Evolutionary conservation across 2,329 filamentous ascomycete genomes (phyloP), one percentile per base, ranked within the genome.

Genomic region (Colletotrichum euphorbiae): DNA sequence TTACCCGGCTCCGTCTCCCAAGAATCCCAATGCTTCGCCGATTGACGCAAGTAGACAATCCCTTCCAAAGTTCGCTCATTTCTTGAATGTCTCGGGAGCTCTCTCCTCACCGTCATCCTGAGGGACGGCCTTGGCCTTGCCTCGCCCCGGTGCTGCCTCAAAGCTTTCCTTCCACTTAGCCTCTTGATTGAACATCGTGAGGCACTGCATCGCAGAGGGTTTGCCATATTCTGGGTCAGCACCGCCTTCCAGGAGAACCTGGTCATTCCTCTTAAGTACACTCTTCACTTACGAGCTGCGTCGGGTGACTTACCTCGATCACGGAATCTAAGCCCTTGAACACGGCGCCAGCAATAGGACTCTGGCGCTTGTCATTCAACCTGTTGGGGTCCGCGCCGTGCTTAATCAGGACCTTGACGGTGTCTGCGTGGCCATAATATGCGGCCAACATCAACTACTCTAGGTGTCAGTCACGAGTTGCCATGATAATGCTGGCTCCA

Each of bases 311-410:
- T 68, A 87, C 84, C 75, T 87, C 85, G 8, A 93, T 84, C 4
- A 93, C 87, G 4, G 85, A 86, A 63, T 86, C 84, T 73, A 91
- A 89, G 8, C 87, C 87, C 77, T 93, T 93, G 77, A 93, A 93
- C 6, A 93, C 88, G 0, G 90, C 90, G 0, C 91, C 91, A 0
- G 90, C 90, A 3, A 93, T 80, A 0, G 89, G 88, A 70, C 89
- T 91, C 77, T 93, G 91, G 0, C 88, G 88, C 51, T 86, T 80
- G 69, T 90, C 90, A 70, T 93, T 93, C 36, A 92, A 74, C 1
- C 85, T 81, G 76, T 93, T 92, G 0, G 90, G 84, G 73, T 93
- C 89, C 1, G 89, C 90, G 1, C 89, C 89, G 66, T 87, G 82
- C 24, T 85, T 80, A 0, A 93, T 76, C 12, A 93, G 82, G 67